A percentile compares a stretch with the other conserved stretches of the same genome.
phyloP scores from a whole-genome alignment of 768 basidiomycete species.

The Rossbeevera mucosa region DNA sequence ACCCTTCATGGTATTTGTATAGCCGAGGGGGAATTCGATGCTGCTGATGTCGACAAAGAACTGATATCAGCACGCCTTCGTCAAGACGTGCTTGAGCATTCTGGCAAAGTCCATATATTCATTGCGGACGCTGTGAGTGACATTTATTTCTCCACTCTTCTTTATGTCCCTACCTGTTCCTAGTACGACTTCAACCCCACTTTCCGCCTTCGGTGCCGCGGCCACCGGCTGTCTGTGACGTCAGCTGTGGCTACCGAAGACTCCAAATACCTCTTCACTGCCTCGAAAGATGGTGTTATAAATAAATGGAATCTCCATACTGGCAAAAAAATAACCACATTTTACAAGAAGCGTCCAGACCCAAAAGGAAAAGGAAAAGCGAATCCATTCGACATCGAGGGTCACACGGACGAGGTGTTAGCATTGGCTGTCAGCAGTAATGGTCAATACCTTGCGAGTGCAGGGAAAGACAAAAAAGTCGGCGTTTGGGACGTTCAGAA shows the following conservation, averaged over 20 bases:
- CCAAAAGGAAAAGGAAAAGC: slow-evolving; percentile 51
- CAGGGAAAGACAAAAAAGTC: slow-evolving; percentile 76
- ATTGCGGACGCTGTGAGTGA: slow-evolving; percentile 64
- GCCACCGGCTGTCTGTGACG: slow-evolving; percentile 78
- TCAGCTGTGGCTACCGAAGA: slow-evolving; percentile 74
- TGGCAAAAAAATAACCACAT: slow-evolving; percentile 54
- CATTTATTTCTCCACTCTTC: neutral
- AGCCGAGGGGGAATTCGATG: slow-evolving; percentile 90
- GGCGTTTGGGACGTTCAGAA: slow-evolving; percentile 83
- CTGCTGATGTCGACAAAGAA: slow-evolving; percentile 92
- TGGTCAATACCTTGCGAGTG: slow-evolving; percentile 81
- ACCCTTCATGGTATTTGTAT: neutral
- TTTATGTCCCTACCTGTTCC: neutral
- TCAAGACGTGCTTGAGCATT: slow-evolving; percentile 86
- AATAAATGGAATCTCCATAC: slow-evolving; percentile 75
- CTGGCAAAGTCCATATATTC: slow-evolving; percentile 81
- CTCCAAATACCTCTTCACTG: slow-evolving; percentile 72
- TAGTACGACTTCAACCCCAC: slow-evolving; percentile 53
- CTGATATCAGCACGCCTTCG: slow-evolving; percentile 86
- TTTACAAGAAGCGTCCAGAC: slow-evolving; percentile 55
- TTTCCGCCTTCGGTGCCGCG: slow-evolving; percentile 55
- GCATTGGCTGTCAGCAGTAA: slow-evolving; percentile 81
- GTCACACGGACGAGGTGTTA: slow-evolving; percentile 86
- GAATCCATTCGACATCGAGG: slow-evolving; percentile 46
- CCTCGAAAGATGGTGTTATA: slow-evolving; percentile 89